Evolutionary conservation across 441 rosid genomes (phyloP).

Genomic region (Populus trichocarpa): DNA sequence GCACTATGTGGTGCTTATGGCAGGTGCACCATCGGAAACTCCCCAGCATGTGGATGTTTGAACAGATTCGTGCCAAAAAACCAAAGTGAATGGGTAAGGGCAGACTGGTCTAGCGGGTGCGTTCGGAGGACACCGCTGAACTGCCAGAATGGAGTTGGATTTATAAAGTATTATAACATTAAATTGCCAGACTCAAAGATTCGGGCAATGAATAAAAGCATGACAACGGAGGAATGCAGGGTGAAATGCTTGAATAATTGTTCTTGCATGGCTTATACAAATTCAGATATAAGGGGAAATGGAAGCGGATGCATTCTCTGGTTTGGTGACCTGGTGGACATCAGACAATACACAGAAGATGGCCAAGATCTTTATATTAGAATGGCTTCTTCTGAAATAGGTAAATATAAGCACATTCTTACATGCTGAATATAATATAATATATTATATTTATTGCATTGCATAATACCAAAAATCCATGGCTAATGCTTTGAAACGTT

Average conservation of each 20-base stretch:
- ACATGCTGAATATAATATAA: not conserved
- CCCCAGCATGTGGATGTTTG: slow-evolving; percentile 6
- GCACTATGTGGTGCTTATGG: slow-evolving; percentile 9
- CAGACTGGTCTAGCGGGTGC: slow-evolving; percentile 12
- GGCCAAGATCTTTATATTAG: slow-evolving; percentile 7
- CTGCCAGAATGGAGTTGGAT: slow-evolving; percentile 7
- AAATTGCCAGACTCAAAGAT: slow-evolving; percentile 2
- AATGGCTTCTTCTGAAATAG: slow-evolving; percentile 9
- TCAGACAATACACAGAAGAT: not conserved
- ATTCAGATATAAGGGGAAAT: no score
- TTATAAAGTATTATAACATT: not conserved
- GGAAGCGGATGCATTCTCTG: not conserved
- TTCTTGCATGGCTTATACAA: no score
- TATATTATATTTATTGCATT: no score
- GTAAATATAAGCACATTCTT: not conserved
- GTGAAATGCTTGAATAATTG: no score
- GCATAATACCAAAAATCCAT: not conserved
- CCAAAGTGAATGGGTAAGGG: not conserved
- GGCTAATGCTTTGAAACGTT: not conserved
- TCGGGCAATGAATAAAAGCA: not conserved
- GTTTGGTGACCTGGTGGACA: not conserved
- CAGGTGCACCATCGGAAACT: not conserved
- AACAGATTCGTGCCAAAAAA: not conserved
- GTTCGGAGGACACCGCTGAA: not conserved
- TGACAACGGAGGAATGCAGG: slow-evolving; percentile 8